Percentiles rank a stretch among this genome's conserved stretches.
phyloP scores from a whole-genome alignment of 352 stramenopile genomes.

The Pythium dissotocum region DNA sequence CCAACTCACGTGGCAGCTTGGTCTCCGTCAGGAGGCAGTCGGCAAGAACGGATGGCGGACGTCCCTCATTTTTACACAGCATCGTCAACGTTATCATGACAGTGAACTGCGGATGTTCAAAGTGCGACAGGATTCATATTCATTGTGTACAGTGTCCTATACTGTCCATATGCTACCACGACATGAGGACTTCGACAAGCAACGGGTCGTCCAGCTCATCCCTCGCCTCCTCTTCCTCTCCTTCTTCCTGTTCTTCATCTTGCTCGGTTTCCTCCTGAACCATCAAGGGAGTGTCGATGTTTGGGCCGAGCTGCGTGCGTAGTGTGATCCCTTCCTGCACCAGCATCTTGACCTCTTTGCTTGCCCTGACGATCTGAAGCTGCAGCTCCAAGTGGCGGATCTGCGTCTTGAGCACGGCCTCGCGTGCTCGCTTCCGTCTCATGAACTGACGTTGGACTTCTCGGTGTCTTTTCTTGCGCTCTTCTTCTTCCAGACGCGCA shows the following conservation, averaged over 20 bases:
- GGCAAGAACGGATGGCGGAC: too few relatives aligned
- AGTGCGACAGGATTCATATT: too few relatives aligned
- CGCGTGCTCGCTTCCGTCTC: slow-evolving; percentile 3
- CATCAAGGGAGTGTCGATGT: not conserved
- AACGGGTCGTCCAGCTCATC: not conserved
- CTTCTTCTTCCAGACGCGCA: slow-evolving; percentile 6
- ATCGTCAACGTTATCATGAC: too few relatives aligned
- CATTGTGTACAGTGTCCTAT: too few relatives aligned
- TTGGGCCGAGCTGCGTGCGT: not conserved
- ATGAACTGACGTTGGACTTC: slow-evolving; percentile 19
- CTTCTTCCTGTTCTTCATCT: not conserved
- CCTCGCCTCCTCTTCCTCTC: not conserved
- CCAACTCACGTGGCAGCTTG: too few relatives aligned
- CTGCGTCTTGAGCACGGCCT: not conserved
- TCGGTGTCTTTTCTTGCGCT: slow-evolving; percentile 13
- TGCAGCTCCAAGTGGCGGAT: not conserved
- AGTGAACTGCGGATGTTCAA: too few relatives aligned
- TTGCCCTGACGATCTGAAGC: not conserved
- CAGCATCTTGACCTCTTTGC: not conserved
- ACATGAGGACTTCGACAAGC: not conserved
- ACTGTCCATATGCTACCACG: not conserved
- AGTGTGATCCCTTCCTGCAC: not conserved
- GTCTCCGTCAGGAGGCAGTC: too few relatives aligned
- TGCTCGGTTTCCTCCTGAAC: not conserved
- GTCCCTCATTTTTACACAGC: too few relatives aligned